phyloP scores from a whole-genome alignment of 495 filamentous ascomycete genomes.

The Penicillium fimorum region DNA sequence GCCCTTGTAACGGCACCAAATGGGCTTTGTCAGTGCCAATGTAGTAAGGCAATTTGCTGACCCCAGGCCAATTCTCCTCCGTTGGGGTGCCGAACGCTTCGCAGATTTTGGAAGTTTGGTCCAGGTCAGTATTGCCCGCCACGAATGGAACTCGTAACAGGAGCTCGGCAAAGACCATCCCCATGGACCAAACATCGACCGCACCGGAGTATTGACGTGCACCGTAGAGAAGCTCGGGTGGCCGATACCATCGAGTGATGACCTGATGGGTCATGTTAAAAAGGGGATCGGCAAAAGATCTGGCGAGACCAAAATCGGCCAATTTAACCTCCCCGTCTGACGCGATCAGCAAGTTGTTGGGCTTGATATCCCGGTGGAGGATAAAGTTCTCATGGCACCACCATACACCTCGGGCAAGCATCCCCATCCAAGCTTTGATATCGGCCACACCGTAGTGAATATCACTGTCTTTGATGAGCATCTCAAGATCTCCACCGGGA shows the following conservation, averaged over 20 bases:
- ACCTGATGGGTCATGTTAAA: conserved; percentile 88
- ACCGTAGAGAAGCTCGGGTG: conserved; percentile 88
- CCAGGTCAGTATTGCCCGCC: conserved; percentile 75
- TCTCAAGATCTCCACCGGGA: conserved; percentile 86
- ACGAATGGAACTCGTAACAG: conserved; percentile 77
- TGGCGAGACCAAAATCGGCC: conserved; percentile 94
- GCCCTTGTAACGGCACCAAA: conserved; percentile 58
- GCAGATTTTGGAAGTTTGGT: conserved; percentile 76
- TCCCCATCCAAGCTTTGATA: conserved; percentile 98
- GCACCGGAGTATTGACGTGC: conserved; percentile 84
- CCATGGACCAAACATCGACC: conserved; percentile 96
- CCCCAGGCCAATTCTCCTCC: conserved; percentile 94
- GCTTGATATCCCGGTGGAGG: conserved; percentile 97
- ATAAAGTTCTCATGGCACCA: conserved; percentile 96
- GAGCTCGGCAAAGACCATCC: conserved; percentile 88
- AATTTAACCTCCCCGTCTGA: conserved; percentile 91
- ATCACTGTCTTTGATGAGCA: conserved; percentile 81
- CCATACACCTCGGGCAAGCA: conserved; percentile 90
- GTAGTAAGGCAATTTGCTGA: conserved; percentile 76
- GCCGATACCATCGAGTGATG: conserved; percentile 95
- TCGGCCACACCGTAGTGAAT: conserved; percentile 77
- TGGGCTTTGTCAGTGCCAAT: conserved; percentile 53
- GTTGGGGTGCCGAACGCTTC: conserved; percentile 85
- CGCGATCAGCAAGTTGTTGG: conserved; percentile 94
- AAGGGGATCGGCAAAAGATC: conserved; percentile 85